These are phyloP conservation scores for Fusarium transvaalense DNA, from an alignment of 2,329 filamentous ascomycete genomes.

Conservation along the genomic window DNA sequence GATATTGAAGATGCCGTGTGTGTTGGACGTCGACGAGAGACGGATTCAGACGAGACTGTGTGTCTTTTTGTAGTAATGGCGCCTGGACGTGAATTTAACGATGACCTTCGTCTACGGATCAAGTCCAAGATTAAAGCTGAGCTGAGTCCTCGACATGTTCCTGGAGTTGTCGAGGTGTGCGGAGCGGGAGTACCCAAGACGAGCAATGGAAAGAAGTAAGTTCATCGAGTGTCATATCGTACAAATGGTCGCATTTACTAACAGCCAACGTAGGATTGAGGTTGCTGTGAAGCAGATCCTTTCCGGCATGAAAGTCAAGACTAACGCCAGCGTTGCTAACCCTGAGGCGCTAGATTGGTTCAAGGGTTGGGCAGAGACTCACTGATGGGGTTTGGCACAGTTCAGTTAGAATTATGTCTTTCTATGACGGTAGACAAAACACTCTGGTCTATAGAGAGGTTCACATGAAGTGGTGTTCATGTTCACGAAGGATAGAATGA, in stretches of 20 bases:
- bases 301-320: slow-evolving; percentile 87
- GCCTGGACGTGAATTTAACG: slow-evolving; percentile 66
- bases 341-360: slow-evolving; percentile 92
- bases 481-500: not conserved
- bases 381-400: slow-evolving; percentile 49
- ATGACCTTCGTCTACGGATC: slow-evolving; percentile 72
- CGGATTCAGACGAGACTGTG: slow-evolving; percentile 86
- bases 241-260: slow-evolving; percentile 12
- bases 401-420: not conserved
- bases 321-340: slow-evolving; percentile 93
- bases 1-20: slow-evolving; percentile 90
- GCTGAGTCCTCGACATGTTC: slow-evolving; percentile 90
- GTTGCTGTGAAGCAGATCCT: slow-evolving; percentile 97
- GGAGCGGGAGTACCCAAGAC: slow-evolving; percentile 88
- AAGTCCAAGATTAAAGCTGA: slow-evolving; percentile 78
- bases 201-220: slow-evolving; percentile 93
- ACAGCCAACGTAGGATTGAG: slow-evolving; percentile 73
- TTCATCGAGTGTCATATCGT: slow-evolving; percentile 35
- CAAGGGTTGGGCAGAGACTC: slow-evolving; percentile 75
- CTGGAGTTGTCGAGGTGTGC: slow-evolving; percentile 83
- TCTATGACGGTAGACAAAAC: slow-evolving; percentile 22
- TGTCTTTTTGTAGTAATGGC: slow-evolving; percentile 88
- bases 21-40: slow-evolving; percentile 78
- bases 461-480: not conserved
- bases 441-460: not conserved